These are phyloP conservation scores for Suillus ampliporus DNA, from an alignment of 768 basidiomycete genomes.

Conservation along the genomic window DNA sequence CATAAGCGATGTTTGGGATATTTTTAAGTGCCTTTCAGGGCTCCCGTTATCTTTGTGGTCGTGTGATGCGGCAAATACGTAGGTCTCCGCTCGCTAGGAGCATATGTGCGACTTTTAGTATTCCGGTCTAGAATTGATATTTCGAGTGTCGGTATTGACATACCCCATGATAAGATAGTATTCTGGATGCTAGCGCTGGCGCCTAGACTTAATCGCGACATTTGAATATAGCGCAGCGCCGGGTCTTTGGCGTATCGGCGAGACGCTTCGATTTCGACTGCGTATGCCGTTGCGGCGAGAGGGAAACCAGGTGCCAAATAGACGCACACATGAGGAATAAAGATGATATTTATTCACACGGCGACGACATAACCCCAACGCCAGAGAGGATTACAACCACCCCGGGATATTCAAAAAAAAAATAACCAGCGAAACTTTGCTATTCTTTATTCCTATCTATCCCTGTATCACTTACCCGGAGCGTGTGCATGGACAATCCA, in stretches of 20 bases:
- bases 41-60: not conserved
- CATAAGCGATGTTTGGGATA: not conserved
- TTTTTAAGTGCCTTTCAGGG: not conserved
- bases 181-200: not conserved
- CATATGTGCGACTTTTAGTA: not conserved
- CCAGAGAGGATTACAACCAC: slow-evolving; percentile 12
- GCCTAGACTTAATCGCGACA: not conserved
- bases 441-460: slow-evolving; percentile 14
- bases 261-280: no score
- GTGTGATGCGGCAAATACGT: not conserved
- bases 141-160: not conserved
- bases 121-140: slow-evolving; percentile 1
- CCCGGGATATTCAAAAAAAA: slow-evolving; percentile 13
- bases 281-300: not conserved
- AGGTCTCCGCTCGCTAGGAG: not conserved
- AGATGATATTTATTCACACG: slow-evolving; percentile 13
- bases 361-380: slow-evolving; percentile 7
- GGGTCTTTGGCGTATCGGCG: not conserved
- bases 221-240: not conserved
- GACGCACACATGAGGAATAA: slow-evolving; percentile 8
- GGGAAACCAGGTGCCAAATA: slow-evolving; percentile 12
- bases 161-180: not conserved
- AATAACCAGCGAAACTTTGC: slow-evolving; percentile 13
- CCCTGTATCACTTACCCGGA: slow-evolving; percentile 12
- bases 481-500: slow-evolving; percentile 60